These are phyloP conservation scores for Aspergillus awamori DNA, from an alignment of 2,329 filamentous ascomycete species.

Conservation along the genomic window DNA sequence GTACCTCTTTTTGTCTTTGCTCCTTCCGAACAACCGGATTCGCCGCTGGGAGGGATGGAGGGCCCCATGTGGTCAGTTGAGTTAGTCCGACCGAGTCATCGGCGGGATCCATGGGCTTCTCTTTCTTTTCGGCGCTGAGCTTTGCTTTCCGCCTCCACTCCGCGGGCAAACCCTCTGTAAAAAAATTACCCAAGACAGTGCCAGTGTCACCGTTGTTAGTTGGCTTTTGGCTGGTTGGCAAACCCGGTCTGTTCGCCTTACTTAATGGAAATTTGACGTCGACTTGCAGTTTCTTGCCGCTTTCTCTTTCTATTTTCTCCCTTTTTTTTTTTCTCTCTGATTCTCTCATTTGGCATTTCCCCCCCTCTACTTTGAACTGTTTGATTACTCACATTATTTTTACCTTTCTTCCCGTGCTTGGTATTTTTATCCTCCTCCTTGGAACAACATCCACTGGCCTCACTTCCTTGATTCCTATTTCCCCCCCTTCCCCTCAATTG, in stretches of 20 bases:
- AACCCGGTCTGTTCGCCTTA: not conserved
- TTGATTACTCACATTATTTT: not conserved
- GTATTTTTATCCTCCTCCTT: too few relatives aligned
- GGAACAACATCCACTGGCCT: not conserved
- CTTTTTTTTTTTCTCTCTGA: not conserved
- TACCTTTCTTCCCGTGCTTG: not conserved
- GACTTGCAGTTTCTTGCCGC: not conserved
- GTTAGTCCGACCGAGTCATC: not conserved
- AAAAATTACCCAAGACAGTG: not conserved
- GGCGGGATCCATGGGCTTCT: not conserved
- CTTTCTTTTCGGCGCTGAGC: not conserved
- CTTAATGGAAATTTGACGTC: conserved; percentile 15
- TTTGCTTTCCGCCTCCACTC: not conserved
- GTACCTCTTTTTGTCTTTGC: too few relatives aligned
- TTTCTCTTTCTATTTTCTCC: not conserved
- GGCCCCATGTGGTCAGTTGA: not conserved
- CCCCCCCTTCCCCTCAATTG: not conserved
- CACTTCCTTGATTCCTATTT: not conserved
- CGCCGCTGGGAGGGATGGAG: not conserved
- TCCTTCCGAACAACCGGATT: not conserved
- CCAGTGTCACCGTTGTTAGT: not conserved
- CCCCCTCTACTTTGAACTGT: too few relatives aligned
- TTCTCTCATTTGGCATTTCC: not conserved
- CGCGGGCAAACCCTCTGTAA: not conserved
- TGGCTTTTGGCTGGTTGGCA: not conserved